Conservation (phyloP, 2,329 filamentous ascomycete genomes). For the Nakataea oryzae region DNA sequence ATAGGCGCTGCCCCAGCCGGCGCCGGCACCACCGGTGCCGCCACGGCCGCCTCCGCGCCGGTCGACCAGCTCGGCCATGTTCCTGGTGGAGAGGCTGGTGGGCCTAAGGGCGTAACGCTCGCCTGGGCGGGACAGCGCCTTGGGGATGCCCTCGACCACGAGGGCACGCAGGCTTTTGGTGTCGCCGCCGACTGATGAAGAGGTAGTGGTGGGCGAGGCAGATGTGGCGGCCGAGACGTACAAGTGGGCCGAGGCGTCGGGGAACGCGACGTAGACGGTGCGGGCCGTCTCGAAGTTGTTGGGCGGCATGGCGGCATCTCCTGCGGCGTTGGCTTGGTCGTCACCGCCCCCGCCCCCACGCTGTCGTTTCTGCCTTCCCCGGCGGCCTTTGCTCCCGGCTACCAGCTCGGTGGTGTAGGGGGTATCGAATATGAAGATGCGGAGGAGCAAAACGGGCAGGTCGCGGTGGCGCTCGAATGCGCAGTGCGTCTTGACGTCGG, state of each 20-base stretch:
- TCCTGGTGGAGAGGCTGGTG: conserved; percentile 61
- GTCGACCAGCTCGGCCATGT: conserved; percentile 58
- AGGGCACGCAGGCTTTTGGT: conserved; percentile 56
- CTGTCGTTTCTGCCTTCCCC: conserved; percentile 15
- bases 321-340: not conserved
- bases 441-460: conserved; percentile 62
- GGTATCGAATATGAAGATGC: conserved; percentile 70
- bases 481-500: conserved; percentile 76
- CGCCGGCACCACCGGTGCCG: conserved; percentile 55
- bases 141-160: conserved; percentile 70
- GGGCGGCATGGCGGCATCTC: conserved; percentile 11
- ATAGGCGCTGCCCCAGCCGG: conserved; percentile 67
- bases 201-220: conserved; percentile 19
- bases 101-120: conserved; percentile 59
- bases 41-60: conserved; percentile 55
- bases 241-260: conserved; percentile 66
- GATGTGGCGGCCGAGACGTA: conserved; percentile 46
- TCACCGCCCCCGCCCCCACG: conserved; percentile 8
- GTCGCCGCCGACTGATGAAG: conserved; percentile 28
- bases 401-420: conserved; percentile 60
- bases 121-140: conserved; percentile 66
- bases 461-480: conserved; percentile 62
- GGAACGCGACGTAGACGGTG: conserved; percentile 73
- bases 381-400: conserved; percentile 15
- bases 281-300: conserved; percentile 51